phyloP scores from a whole-genome alignment of 306 rosid species.

The Biancaea sappan region DNA sequence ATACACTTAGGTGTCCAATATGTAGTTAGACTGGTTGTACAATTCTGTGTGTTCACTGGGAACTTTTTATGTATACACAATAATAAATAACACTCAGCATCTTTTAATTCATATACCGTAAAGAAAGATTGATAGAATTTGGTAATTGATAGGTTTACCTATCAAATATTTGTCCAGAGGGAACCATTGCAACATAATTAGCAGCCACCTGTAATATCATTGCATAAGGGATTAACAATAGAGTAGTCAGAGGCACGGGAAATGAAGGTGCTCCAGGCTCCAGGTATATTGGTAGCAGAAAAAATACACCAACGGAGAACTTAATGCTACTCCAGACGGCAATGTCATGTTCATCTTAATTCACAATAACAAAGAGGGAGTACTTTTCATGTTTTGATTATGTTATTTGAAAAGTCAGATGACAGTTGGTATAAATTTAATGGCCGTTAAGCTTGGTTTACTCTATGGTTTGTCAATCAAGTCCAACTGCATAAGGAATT shows the following conservation, averaged over 20 bases:
- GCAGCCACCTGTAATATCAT: slow-evolving; percentile 77
- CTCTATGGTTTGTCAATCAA: slow-evolving; percentile 1
- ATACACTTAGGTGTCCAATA: slow-evolving; percentile 13
- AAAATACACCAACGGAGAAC: slow-evolving; percentile 11
- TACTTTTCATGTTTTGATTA: neutral
- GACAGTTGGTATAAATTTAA: neutral
- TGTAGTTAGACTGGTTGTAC: neutral
- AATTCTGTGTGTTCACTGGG: neutral
- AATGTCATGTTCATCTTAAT: slow-evolving; percentile 9
- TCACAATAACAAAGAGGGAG: slow-evolving; percentile 11
- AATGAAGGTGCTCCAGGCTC: slow-evolving; percentile 6
- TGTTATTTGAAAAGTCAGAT: slow-evolving; percentile 17
- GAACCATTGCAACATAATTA: slow-evolving; percentile 95
- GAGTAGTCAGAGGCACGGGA: slow-evolving; percentile 16
- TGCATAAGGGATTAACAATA: slow-evolving; percentile 8
- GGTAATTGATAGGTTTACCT: slow-evolving; percentile 50
- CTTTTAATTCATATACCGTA: slow-evolving; percentile 17
- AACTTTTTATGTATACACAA: slow-evolving; percentile 17
- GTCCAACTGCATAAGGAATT: slow-evolving; percentile 21
- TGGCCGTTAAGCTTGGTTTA: neutral
- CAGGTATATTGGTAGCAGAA: neutral
- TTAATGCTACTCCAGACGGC: neutral
- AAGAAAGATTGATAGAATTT: slow-evolving; percentile 28
- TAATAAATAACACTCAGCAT: slow-evolving; percentile 8
- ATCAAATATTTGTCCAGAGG: slow-evolving; percentile 96